Base-by-base conservation (phyloP, 345 rosid species). In the Gossypium arboreum region DNA sequence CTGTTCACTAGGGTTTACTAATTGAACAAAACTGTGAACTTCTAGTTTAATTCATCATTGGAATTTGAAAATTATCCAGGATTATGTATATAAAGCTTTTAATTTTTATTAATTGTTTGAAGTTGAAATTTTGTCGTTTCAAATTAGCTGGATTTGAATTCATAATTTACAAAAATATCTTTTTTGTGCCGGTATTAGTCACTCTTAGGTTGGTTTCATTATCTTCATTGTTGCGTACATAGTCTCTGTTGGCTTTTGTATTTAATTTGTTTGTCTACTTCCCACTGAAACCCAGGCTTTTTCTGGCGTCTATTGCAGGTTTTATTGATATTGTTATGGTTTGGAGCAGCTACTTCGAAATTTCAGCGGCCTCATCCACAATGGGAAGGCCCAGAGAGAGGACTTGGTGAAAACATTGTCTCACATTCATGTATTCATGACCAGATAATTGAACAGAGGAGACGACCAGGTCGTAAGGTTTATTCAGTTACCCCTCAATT, bases 371-470 rank as follows among this genome's bases (percentile, higher is more conserved):
- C 75, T 50, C 86, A 76, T 22, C 39, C 73, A 56, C 89, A 70
- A 61, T 67, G 81, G 81, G 81, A 76, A 54, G 85, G 79, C 75
- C 48, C 76, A 57, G 89, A 83, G 58, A 83, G 82, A 73, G 88
- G 81, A 79, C 78, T 64, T 74, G 76, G 69, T 70, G 84, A 77
- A 56, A 81, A 78, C 41, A 62, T 93, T 63, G 77, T 77, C 12
- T 86, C 97, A 11, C 99, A 95, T 85, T 95, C 99, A 15, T 95
- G 99, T 59, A 93, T 95, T 47, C 99, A 95, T 78, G 99, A 89
- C 81, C 89, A 91, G 83, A 93, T 95, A 79, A 83, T 95, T 72
- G 88, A 93, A 69, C 93, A 91, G 82, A 91, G 99, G 84, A 85
- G 84, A 79, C 87, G 88, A 59, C 97, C 99, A 9, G 96, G 97